Evolutionary conservation across 257 asterid species (phyloP).

Genomic region (Fraxinus cuspidata): DNA sequence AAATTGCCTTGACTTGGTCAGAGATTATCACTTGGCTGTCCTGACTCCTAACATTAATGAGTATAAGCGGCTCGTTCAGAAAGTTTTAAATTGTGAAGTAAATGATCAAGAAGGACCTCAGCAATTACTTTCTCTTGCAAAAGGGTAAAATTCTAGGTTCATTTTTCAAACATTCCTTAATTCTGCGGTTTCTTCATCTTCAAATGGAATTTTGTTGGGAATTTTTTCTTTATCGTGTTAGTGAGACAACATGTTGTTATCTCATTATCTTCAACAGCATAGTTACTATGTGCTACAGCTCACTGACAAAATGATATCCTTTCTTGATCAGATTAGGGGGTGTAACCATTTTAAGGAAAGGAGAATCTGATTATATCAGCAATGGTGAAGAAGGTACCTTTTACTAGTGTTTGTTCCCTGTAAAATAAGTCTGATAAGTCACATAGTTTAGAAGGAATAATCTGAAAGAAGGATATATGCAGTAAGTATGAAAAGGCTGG

Average conservation of each 20-base stretch:
- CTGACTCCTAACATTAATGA: conserved; percentile 93
- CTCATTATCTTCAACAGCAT: neutral
- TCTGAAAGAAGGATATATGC: neutral
- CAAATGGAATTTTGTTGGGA: neutral
- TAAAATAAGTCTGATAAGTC: neutral
- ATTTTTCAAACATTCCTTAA: conserved; percentile 11
- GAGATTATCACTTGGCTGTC: conserved; percentile 85
- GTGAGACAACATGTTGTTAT: neutral
- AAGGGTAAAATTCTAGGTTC: conserved; percentile 47
- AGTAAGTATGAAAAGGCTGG: neutral
- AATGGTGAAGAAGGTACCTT: conserved; percentile 77
- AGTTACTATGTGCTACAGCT: neutral
- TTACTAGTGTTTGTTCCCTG: conserved; percentile 12
- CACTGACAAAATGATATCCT: conserved; percentile 16
- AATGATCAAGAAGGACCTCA: conserved; percentile 61
- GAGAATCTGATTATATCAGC: conserved; percentile 72
- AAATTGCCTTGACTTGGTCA: conserved; percentile 70
- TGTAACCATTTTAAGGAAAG: conserved; percentile 81
- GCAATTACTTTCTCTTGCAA: conserved; percentile 78
- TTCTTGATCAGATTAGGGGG: conserved; percentile 67
- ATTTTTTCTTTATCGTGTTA: neutral
- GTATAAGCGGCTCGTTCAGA: conserved; percentile 86
- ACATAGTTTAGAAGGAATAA: neutral
- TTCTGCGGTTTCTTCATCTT: neutral
- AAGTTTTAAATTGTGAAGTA: conserved; percentile 73